phyloP scores from a whole-genome alignment of 1,139 yeast species.

The Pichia sp. region DNA sequence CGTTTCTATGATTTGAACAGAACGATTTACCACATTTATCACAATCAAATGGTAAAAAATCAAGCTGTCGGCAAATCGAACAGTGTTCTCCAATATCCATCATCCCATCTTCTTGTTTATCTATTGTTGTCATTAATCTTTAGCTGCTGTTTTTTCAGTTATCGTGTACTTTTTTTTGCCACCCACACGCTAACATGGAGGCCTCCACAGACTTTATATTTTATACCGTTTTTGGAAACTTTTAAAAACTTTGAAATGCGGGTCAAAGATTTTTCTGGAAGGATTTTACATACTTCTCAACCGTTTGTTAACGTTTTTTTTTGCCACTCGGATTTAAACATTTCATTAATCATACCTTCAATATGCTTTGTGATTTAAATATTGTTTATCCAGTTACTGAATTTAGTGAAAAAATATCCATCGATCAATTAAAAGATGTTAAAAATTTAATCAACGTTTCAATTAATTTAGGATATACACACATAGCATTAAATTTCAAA shows the following conservation, averaged over 20 bases:
- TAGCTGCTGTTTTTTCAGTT: background rate
- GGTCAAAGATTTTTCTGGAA: background rate
- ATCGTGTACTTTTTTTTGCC: background rate
- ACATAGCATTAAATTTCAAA: conserved; percentile 65
- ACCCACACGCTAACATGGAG: background rate
- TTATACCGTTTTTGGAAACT: background rate
- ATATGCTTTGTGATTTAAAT: conserved; percentile 65
- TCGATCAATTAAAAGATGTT: conserved; percentile 38
- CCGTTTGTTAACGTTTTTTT: background rate
- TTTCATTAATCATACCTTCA: background rate
- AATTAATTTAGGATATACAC: conserved; percentile 61
- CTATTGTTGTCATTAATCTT: conserved; percentile 11
- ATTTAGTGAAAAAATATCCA: conserved; percentile 38
- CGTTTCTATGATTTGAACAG: conserved; percentile 50
- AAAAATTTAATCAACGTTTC: conserved; percentile 50
- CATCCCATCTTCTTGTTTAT: conserved; percentile 26
- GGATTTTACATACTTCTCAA: background rate
- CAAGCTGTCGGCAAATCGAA: conserved; percentile 53
- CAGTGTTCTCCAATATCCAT: conserved; percentile 70
- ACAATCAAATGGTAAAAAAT: conserved; percentile 66
- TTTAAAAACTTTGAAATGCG: background rate
- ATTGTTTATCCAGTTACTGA: conserved; percentile 70
- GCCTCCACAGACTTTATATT: no score
- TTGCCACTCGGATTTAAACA: background rate
- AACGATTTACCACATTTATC: conserved; percentile 47